A percentile compares a stretch with the other conserved stretches of the same genome.
These are phyloP conservation scores for Poteriospumella lacustris DNA, from an alignment of 108 stramenopile genomes.

Conservation along the genomic window DNA sequence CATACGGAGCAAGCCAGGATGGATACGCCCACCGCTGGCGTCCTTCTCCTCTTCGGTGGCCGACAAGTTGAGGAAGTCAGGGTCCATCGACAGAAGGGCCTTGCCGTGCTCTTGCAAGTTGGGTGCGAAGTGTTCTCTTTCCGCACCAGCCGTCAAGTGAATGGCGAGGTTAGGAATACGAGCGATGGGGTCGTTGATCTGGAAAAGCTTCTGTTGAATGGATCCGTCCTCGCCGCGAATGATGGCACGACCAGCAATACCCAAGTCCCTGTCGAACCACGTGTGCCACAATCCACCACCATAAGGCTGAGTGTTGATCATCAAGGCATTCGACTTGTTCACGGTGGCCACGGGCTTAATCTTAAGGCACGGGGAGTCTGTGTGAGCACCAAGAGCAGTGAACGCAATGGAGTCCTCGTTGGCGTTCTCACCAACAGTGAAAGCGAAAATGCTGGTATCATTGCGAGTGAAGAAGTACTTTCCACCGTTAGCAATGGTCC, in stretches of 20 bases:
- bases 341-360: conserved; percentile 73
- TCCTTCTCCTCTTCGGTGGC: conserved; percentile 10
- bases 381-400: conserved; percentile 86
- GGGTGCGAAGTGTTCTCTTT: conserved; percentile 40
- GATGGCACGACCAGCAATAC: conserved; percentile 80
- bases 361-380: conserved; percentile 81
- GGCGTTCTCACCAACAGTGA: conserved; percentile 69
- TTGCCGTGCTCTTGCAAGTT: conserved; percentile 88
- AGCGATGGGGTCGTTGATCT: conserved; percentile 67
- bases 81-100: conserved; percentile 77
- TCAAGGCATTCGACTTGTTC: conserved; percentile 42
- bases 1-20: neutral
- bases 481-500: conserved; percentile 42
- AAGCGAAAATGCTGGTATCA: conserved; percentile 80
- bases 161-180: conserved; percentile 90
- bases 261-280: conserved; percentile 69
- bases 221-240: conserved; percentile 43
- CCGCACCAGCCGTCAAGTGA: conserved; percentile 62
- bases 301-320: conserved; percentile 83
- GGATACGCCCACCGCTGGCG: no score
- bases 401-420: conserved; percentile 57
- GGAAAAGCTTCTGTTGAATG: conserved; percentile 33
- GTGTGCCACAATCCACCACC: conserved; percentile 94
- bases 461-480: conserved; percentile 90
- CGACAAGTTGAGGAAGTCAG: neutral